A percentile compares a stretch with the other conserved stretches of the same genome.
Evolutionary conservation across 345 rosid genomes (phyloP).

Genomic region (Brassica juncea): DNA sequence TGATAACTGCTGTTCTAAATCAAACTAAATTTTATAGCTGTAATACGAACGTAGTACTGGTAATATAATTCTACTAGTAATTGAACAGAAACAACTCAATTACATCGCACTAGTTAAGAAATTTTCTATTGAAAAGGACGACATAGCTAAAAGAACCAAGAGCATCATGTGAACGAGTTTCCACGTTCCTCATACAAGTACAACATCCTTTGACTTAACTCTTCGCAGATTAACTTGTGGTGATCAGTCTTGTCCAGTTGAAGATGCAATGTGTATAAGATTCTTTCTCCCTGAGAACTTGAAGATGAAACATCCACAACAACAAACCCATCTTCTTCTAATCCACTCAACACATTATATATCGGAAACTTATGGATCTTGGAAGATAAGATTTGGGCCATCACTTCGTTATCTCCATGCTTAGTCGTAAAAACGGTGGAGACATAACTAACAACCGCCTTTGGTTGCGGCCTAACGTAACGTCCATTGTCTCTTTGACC

Average conservation of each 20-base stretch:
- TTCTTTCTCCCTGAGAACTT: constrained; percentile 49
- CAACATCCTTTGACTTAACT: constrained; percentile 44
- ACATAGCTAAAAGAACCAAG: background rate
- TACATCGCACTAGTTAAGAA: too few relatives aligned
- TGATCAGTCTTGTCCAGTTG: constrained; percentile 42
- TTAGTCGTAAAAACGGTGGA: constrained; percentile 45
- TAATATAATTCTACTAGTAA: too few relatives aligned
- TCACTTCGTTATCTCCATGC: constrained; percentile 50
- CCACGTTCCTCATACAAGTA: constrained; percentile 38
- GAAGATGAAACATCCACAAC: constrained; percentile 62
- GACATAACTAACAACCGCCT: constrained; percentile 1
- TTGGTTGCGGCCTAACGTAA: constrained; percentile 33
- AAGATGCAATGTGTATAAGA: constrained; percentile 58
- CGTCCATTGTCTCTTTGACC: constrained; percentile 32
- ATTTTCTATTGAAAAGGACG: too few relatives aligned
- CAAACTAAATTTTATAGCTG: too few relatives aligned
- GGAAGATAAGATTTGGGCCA: constrained; percentile 49
- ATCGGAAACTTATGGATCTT: constrained; percentile 42
- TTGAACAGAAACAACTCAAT: too few relatives aligned
- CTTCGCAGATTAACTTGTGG: constrained; percentile 33
- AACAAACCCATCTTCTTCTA: constrained; percentile 53
- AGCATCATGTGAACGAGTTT: constrained; percentile 22
- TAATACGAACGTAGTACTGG: too few relatives aligned
- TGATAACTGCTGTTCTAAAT: too few relatives aligned
- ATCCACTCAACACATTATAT: constrained; percentile 41